Conservation (phyloP, 805 yeast genomes). For the Saccharomycopsis fermentans region DNA sequence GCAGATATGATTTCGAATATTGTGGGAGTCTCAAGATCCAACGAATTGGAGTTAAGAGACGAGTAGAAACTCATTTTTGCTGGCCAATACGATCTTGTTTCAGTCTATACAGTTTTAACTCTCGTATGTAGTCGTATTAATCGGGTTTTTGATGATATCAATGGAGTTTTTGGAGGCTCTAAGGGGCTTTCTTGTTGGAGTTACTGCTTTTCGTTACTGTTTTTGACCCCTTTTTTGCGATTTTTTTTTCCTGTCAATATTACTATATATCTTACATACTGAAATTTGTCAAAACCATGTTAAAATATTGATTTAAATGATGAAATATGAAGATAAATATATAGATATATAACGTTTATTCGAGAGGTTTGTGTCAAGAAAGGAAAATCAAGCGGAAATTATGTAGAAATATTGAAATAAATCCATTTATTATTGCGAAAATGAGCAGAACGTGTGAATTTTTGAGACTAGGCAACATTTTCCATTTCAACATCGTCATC, state of each 20-base stretch:
- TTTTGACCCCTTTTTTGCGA: not conserved
- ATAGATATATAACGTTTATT: not conserved
- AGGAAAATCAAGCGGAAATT: not conserved
- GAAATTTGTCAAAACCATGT: not conserved
- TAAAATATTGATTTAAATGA: not conserved
- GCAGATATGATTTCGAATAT: constrained; percentile 82
- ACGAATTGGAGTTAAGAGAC: constrained; percentile 62
- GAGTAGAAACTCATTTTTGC: constrained; percentile 71
- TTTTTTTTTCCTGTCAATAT: not conserved
- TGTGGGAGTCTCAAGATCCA: constrained; percentile 74
- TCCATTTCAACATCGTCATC: constrained; percentile 26
- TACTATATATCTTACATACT: not conserved
- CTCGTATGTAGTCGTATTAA: too few relatives aligned
- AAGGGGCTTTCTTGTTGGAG: too few relatives aligned
- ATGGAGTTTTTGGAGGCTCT: too few relatives aligned
- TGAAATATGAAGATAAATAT: not conserved
- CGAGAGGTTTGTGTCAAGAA: not conserved
- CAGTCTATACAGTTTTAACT: too few relatives aligned
- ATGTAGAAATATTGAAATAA: too few relatives aligned
- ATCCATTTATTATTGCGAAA: too few relatives aligned
- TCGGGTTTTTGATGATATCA: too few relatives aligned
- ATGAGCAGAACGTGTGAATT: too few relatives aligned
- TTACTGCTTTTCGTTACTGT: not conserved
- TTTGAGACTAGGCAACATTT: constrained; percentile 12
- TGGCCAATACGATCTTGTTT: too few relatives aligned